phyloP scores from a whole-genome alignment of 176 grass and related monocot species.

The Paspalum vaginatum region DNA sequence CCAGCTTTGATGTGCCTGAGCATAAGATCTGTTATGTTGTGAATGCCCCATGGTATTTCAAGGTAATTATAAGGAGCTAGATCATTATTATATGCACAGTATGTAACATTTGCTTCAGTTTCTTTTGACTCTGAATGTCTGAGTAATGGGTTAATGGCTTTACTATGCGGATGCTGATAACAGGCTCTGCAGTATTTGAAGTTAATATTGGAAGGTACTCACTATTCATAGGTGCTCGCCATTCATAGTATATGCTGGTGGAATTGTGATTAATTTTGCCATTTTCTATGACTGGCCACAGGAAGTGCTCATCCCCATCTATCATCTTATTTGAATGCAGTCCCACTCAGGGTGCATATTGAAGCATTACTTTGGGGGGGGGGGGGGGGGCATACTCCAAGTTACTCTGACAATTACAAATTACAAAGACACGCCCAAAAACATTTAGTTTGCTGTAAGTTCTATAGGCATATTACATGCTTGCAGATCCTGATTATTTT shows the following conservation, averaged over 20 bases:
- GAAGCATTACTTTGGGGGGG: neutral
- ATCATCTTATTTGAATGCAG: neutral
- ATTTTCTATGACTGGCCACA: conserved; percentile 5
- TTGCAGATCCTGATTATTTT: conserved; percentile 26
- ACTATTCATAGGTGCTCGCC: conserved; percentile 72
- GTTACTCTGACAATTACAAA: conserved; percentile 6
- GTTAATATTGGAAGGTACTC: conserved; percentile 59
- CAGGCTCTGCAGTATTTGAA: conserved; percentile 64
- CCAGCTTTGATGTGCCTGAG: conserved; percentile 17
- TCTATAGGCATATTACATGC: conserved; percentile 20
- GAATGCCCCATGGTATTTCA: conserved; percentile 49
- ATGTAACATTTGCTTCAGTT: neutral
- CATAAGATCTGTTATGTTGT: conserved; percentile 22
- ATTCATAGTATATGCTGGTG: conserved; percentile 66
- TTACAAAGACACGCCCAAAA: neutral
- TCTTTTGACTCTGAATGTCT: conserved; percentile 21
- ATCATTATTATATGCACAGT: conserved; percentile 6
- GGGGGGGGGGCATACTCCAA: neutral
- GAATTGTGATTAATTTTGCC: conserved; percentile 63
- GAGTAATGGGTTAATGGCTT: too few species aligned
- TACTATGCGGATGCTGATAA: conserved; percentile 72
- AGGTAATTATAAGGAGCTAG: conserved; percentile 48
- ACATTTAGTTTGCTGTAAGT: neutral
- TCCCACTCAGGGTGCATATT: neutral
- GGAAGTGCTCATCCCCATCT: neutral